phyloP scores from a whole-genome alignment of 176 grass and related monocot species.

The Cocos nucifera region DNA sequence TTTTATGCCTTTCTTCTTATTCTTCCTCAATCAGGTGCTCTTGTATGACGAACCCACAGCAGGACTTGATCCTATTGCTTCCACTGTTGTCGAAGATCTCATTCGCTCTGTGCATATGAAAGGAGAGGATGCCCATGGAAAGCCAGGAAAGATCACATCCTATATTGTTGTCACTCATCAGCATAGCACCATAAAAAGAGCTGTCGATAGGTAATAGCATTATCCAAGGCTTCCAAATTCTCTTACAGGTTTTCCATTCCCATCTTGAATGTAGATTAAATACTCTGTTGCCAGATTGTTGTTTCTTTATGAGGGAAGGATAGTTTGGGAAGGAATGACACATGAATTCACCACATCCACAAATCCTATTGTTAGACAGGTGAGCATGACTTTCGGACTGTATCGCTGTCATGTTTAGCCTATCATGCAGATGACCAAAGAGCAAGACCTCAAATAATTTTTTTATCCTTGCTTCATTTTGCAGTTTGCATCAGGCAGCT shows the following conservation, averaged over 20 bases:
- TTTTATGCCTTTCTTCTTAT: background rate
- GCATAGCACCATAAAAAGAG: slow-evolving; percentile 93
- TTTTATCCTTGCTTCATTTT: slow-evolving; percentile 12
- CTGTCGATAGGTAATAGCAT: slow-evolving; percentile 67
- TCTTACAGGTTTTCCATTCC: too few relatives aligned
- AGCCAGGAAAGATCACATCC: slow-evolving; percentile 76
- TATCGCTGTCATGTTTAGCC: background rate
- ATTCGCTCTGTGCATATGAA: slow-evolving; percentile 75
- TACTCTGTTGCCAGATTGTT: slow-evolving; percentile 50
- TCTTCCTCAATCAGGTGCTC: slow-evolving; percentile 44
- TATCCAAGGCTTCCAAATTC: too few relatives aligned
- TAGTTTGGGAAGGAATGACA: slow-evolving; percentile 98
- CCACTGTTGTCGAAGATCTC: slow-evolving; percentile 95
- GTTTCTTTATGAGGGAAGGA: slow-evolving; percentile 78
- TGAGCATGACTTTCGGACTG: slow-evolving; percentile 12
- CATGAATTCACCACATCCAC: slow-evolving; percentile 62
- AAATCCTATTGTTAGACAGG: slow-evolving; percentile 90
- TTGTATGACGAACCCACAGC: slow-evolving; percentile 96
- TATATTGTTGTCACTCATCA: slow-evolving; percentile 95
- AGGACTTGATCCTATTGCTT: slow-evolving; percentile 93
- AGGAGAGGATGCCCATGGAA: slow-evolving; percentile 50
- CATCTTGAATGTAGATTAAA: background rate
- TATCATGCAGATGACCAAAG: background rate
- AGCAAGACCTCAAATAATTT: background rate
- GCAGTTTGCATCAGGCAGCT: slow-evolving; percentile 93